A percentile compares a stretch with the other conserved stretches of the same genome.
These are phyloP conservation scores for Penicillium coffeae DNA, from an alignment of 495 filamentous ascomycete genomes.

Conservation along the genomic window DNA sequence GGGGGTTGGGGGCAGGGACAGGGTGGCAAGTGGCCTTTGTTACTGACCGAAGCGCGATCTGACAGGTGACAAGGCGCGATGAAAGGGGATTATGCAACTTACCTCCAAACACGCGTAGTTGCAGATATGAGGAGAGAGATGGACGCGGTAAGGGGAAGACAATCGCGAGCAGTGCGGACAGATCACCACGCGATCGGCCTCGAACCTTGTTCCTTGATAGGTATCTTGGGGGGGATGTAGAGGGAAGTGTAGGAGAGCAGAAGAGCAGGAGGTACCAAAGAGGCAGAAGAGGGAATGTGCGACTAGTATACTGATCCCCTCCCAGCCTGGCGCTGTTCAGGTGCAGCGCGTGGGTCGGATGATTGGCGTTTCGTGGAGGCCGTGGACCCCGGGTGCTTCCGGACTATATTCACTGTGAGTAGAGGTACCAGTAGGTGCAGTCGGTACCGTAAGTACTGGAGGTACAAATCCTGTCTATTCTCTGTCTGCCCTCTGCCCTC, in stretches of 20 bases:
- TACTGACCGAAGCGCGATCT: no score
- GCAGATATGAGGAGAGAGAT: slow-evolving; percentile 14
- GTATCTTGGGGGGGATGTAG: background rate
- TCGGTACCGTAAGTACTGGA: no score
- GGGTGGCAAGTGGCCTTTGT: slow-evolving; percentile 16
- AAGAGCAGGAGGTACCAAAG: background rate
- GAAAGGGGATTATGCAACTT: slow-evolving; percentile 5
- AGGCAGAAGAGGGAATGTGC: background rate
- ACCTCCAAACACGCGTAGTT: slow-evolving; percentile 17
- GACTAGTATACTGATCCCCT: slow-evolving; percentile 5
- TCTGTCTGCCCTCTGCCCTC: no score
- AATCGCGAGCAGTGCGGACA: slow-evolving; percentile 10
- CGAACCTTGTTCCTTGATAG: background rate
- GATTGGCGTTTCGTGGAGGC: slow-evolving; percentile 25
- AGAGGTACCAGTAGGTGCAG: no score
- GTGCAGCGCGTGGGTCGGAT: slow-evolving; percentile 20
- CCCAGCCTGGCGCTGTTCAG: slow-evolving; percentile 13
- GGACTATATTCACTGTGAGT: slow-evolving; percentile 5
- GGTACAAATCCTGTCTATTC: no score
- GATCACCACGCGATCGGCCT: slow-evolving; percentile 10
- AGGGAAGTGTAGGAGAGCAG: background rate
- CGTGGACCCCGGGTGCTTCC: slow-evolving; percentile 15
- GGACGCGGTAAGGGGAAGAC: slow-evolving; percentile 21
- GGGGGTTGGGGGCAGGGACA: slow-evolving; percentile 10
- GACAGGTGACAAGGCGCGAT: no score